phyloP scores from a whole-genome alignment of 441 rosid genomes.

The Metrosideros polymorpha region DNA sequence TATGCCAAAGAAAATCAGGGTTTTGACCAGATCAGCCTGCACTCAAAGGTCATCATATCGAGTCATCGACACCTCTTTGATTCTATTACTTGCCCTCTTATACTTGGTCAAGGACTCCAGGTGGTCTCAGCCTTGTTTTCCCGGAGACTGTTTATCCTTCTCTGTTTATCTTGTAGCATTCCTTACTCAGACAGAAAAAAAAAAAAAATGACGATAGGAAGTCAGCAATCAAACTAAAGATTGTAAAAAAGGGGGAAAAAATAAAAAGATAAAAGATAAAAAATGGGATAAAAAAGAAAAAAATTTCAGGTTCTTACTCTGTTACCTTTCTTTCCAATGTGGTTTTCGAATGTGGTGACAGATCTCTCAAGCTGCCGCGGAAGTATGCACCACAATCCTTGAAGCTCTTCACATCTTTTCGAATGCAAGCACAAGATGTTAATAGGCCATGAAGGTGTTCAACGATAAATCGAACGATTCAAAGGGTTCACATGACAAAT shows the following conservation, averaged over 20 bases:
- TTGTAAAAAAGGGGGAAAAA: too few species aligned
- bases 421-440: neutral
- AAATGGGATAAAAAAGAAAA: too few species aligned
- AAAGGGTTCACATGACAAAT: neutral
- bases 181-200: neutral
- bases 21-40: neutral
- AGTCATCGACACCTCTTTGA: too few species aligned
- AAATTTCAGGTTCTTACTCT: too few species aligned
- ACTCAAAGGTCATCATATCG: neutral
- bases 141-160: neutral
- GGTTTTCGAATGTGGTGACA: too few species aligned
- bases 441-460: fast-evolving
- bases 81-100: neutral
- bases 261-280: too few species aligned
- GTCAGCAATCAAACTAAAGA: too few species aligned
- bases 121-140: neutral
- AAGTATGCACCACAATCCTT: neutral
- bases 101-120: neutral
- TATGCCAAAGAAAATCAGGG: neutral
- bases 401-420: neutral
- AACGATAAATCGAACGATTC: fast-evolving
- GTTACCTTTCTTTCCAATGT: too few species aligned
- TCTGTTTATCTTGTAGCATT: neutral
- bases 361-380: too few species aligned
- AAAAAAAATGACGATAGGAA: too few species aligned